Percentiles rank a stretch among this genome's conserved stretches.
Evolutionary conservation across 2,329 filamentous ascomycete genomes (phyloP).

Genomic region (Macrophomina pseudophaseolina): DNA sequence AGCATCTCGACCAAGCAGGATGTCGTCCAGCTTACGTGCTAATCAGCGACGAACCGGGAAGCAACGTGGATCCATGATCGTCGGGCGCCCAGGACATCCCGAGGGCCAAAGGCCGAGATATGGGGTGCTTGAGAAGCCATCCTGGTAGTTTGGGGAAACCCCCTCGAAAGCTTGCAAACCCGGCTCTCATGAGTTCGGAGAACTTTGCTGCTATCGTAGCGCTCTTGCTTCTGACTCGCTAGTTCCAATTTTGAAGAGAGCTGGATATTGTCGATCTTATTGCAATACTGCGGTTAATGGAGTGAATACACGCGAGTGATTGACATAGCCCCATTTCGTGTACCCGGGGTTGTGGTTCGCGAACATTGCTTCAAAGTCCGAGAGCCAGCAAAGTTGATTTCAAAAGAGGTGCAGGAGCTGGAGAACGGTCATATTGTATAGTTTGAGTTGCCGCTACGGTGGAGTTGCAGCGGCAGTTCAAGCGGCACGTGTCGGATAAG

Average conservation of each 20-base stretch:
- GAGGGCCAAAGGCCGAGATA: neutral
- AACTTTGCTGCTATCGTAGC: neutral
- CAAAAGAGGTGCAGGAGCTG: no score
- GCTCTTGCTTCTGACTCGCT: neutral
- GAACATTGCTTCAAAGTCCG: no score
- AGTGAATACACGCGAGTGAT: neutral
- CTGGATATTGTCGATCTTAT: neutral
- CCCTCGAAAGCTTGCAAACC: neutral
- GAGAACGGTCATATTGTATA: no score
- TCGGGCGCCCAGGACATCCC: no score
- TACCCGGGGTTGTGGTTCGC: no score
- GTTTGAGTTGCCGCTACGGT: neutral
- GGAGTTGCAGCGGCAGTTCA: neutral
- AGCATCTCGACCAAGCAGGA: no score
- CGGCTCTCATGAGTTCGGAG: neutral
- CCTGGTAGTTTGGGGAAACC: neutral
- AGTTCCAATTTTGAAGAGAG: neutral
- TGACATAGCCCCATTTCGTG: no score
- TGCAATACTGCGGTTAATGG: neutral
- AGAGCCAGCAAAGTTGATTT: no score
- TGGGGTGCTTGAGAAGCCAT: neutral
- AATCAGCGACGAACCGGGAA: no score
- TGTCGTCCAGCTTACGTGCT: no score
- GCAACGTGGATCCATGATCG: no score
- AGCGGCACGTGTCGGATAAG: slow-evolving; percentile 1